These are phyloP conservation scores for Serpula lacrymans DNA, from an alignment of 768 basidiomycete species.

Conservation along the genomic window DNA sequence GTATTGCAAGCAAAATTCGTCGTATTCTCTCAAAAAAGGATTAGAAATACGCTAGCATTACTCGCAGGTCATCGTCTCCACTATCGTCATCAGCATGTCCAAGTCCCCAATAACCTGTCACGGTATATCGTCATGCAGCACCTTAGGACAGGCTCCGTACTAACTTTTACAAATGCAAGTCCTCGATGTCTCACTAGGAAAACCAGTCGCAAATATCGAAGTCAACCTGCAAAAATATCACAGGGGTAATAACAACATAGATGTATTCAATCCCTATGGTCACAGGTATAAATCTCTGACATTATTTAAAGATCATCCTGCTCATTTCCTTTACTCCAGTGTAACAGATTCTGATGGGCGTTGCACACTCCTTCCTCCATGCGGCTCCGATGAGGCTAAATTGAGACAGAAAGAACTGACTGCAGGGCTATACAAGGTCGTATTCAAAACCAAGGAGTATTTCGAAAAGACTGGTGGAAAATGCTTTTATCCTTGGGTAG, in stretches of 20 bases:
- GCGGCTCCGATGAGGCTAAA: conserved; percentile 41
- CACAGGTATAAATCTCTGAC: conserved; percentile 47
- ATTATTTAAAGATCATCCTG: not conserved
- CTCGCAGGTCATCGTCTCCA: too few species aligned
- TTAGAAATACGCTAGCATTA: not conserved
- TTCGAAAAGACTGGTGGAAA: conserved; percentile 60
- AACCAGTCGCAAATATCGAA: conserved; percentile 68
- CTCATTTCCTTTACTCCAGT: conserved; percentile 35
- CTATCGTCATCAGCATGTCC: conserved; percentile 29
- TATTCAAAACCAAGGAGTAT: conserved; percentile 81
- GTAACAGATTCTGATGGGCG: conserved; percentile 80
- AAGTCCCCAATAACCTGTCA: conserved; percentile 92
- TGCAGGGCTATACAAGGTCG: conserved; percentile 69
- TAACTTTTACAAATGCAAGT: conserved; percentile 42
- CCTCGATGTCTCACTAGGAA: conserved; percentile 81
- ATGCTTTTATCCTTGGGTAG: conserved; percentile 89
- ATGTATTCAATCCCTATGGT: conserved; percentile 53
- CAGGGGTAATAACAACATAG: conserved; percentile 28
- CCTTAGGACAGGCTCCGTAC: not conserved
- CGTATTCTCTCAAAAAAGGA: too few species aligned
- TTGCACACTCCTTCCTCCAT: conserved; percentile 69
- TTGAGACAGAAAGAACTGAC: conserved; percentile 43
- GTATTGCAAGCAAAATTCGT: too few species aligned
- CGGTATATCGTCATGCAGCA: conserved; percentile 37
- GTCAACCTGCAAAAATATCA: conserved; percentile 59